These are phyloP conservation scores for Emergomyces africanus DNA, from an alignment of 2,329 filamentous ascomycete species.

Conservation along the genomic window DNA sequence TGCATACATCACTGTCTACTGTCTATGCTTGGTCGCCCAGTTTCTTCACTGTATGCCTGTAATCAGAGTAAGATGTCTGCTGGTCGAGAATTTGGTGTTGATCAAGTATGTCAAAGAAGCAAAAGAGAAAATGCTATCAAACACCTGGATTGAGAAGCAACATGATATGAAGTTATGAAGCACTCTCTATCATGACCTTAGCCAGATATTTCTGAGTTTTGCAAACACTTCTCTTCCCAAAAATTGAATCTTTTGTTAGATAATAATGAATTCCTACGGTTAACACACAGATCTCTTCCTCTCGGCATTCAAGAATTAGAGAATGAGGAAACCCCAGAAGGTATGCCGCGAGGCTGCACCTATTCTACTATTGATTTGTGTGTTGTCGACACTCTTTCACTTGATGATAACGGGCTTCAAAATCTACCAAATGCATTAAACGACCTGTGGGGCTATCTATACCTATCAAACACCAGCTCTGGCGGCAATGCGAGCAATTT, in stretches of 20 bases:
- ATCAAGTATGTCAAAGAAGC: conserved; percentile 7
- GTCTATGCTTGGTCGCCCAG: not conserved
- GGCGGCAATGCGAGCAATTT: conserved; percentile 19
- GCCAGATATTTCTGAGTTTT: conserved; percentile 5
- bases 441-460: no score
- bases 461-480: conserved; percentile 12
- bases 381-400: conserved; percentile 11
- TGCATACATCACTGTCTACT: not conserved
- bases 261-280: conserved; percentile 4
- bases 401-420: conserved; percentile 13
- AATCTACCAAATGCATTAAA: conserved; percentile 19
- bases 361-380: conserved; percentile 13
- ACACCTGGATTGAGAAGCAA: conserved; percentile 1
- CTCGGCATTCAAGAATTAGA: conserved; percentile 12
- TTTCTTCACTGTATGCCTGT: not conserved
- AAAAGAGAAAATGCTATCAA: conserved; percentile 7
- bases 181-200: conserved; percentile 6
- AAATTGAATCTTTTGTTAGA: conserved; percentile 12
- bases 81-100: not conserved
- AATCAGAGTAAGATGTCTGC: not conserved
- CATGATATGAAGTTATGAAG: conserved; percentile 2
- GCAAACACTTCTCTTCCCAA: not conserved
- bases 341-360: conserved; percentile 11
- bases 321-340: conserved; percentile 12
- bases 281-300: conserved; percentile 13